phyloP scores from a whole-genome alignment of 2,329 filamentous ascomycete species.

The Aureobasidium sp. region DNA sequence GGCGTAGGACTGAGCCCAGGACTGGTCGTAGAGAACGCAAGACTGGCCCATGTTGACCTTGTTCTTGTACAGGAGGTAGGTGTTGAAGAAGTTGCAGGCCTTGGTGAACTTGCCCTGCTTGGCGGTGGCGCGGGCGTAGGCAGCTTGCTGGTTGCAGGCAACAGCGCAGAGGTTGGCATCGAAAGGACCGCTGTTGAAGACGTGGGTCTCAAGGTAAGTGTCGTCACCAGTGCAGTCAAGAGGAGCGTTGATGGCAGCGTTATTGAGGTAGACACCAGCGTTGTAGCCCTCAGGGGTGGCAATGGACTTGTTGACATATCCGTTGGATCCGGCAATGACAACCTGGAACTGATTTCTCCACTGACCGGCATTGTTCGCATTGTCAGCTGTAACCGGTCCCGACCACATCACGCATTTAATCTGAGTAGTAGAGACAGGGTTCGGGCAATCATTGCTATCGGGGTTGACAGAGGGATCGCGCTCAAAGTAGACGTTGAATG shows the following conservation, averaged over 20 bases:
- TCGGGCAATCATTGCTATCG: constrained; percentile 26
- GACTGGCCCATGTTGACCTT: constrained; percentile 30
- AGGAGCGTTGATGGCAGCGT: constrained; percentile 30
- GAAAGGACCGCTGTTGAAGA: constrained; percentile 20
- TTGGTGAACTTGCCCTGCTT: constrained; percentile 16
- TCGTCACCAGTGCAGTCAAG: constrained; percentile 20
- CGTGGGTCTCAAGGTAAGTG: constrained; percentile 19
- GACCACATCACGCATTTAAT: constrained; percentile 31
- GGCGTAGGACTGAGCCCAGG: constrained; percentile 21
- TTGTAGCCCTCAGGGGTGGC: constrained; percentile 25
- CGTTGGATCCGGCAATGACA: constrained; percentile 39
- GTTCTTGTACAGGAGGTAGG: constrained; percentile 36
- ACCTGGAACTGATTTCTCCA: constrained; percentile 33
- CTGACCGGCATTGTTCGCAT: constrained; percentile 31
- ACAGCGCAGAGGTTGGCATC: constrained; percentile 23
- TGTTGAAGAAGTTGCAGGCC: constrained; percentile 29
- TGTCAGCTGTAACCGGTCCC: constrained; percentile 23
- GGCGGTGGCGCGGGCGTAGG: constrained; percentile 22
- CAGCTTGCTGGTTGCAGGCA: constrained; percentile 22
- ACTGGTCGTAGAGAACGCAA: constrained; percentile 32
- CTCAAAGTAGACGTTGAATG: constrained; percentile 26
- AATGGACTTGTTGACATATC: constrained; percentile 24
- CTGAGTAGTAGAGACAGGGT: constrained; percentile 30
- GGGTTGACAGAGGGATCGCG: constrained; percentile 32
- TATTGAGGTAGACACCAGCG: constrained; percentile 24